These are phyloP conservation scores for Schizosaccharomyces japonicus DNA, from an alignment of 805 yeast species.

Conservation along the genomic window DNA sequence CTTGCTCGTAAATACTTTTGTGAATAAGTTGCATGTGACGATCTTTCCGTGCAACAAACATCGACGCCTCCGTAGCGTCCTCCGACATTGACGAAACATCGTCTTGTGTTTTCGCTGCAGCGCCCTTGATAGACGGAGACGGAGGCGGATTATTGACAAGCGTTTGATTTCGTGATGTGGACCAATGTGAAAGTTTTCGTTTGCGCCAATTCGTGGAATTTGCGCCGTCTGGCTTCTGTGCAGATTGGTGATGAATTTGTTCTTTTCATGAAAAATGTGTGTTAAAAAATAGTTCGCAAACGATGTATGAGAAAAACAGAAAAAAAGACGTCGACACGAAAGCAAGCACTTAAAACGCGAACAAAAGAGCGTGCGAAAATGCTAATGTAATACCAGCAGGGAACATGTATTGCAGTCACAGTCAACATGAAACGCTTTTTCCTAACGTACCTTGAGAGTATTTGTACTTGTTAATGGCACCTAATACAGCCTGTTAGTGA, in stretches of 20 bases:
- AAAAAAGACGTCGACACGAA: too few relatives aligned
- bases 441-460: constrained; percentile 4
- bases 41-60: constrained; percentile 9
- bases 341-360: too few relatives aligned
- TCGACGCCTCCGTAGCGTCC: background rate
- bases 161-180: constrained; percentile 10
- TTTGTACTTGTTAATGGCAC: constrained; percentile 11
- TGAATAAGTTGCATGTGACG: constrained; percentile 12
- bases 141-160: constrained; percentile 7
- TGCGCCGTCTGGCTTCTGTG: too few relatives aligned
- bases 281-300: too few relatives aligned
- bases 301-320: too few relatives aligned
- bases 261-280: too few relatives aligned
- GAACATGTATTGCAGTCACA: too few relatives aligned
- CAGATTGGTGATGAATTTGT: too few relatives aligned
- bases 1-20: constrained; percentile 9
- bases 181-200: too few relatives aligned
- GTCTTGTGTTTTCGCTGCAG: background rate
- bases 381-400: too few relatives aligned
- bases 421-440: background rate
- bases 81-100: background rate
- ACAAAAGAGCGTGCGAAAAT: too few relatives aligned
- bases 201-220: too few relatives aligned
- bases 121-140: background rate
- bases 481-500: constrained; percentile 5